phyloP scores from a whole-genome alignment of 768 basidiomycete species.

The Rhizopogon rudus region DNA sequence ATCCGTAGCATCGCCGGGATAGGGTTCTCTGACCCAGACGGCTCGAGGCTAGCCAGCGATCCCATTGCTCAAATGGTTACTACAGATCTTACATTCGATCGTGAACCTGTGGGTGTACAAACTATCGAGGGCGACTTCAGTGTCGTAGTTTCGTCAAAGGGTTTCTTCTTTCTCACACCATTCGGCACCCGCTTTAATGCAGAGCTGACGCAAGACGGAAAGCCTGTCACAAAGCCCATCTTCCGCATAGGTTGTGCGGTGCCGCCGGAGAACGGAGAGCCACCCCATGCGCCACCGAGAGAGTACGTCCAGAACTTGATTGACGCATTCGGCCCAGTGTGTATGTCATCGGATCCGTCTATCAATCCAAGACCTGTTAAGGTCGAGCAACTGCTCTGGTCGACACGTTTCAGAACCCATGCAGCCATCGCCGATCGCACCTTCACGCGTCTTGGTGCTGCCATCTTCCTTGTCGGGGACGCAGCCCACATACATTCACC shows the following conservation, averaged over 20 bases:
- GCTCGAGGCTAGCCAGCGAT: slow-evolving; percentile 10
- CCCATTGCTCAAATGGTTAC: slow-evolving; percentile 35
- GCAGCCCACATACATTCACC: slow-evolving; percentile 52
- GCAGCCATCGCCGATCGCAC: slow-evolving; percentile 35
- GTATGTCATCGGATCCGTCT: not conserved
- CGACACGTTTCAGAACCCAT: slow-evolving; percentile 37
- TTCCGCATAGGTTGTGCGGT: slow-evolving; percentile 35
- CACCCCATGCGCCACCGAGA: slow-evolving; percentile 16
- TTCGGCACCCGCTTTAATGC: slow-evolving; percentile 18
- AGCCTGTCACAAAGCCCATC: slow-evolving; percentile 6
- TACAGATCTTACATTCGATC: slow-evolving; percentile 41
- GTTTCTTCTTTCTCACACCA: slow-evolving; percentile 28
- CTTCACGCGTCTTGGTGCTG: slow-evolving; percentile 20
- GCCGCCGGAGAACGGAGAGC: slow-evolving; percentile 23
- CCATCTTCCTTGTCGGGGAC: slow-evolving; percentile 27
- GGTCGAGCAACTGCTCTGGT: slow-evolving; percentile 33
- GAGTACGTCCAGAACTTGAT: not conserved
- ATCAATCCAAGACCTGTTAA: slow-evolving; percentile 20
- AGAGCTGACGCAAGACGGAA: not conserved
- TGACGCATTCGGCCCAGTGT: not conserved
- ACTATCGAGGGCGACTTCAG: slow-evolving; percentile 10
- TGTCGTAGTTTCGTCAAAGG: slow-evolving; percentile 18
- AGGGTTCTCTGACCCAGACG: slow-evolving; percentile 40
- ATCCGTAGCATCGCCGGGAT: slow-evolving; percentile 38
- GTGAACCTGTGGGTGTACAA: slow-evolving; percentile 9